Evolutionary conservation across 2,329 filamentous ascomycete genomes (phyloP).

Genomic region (Sclerotinia spermophila): DNA sequence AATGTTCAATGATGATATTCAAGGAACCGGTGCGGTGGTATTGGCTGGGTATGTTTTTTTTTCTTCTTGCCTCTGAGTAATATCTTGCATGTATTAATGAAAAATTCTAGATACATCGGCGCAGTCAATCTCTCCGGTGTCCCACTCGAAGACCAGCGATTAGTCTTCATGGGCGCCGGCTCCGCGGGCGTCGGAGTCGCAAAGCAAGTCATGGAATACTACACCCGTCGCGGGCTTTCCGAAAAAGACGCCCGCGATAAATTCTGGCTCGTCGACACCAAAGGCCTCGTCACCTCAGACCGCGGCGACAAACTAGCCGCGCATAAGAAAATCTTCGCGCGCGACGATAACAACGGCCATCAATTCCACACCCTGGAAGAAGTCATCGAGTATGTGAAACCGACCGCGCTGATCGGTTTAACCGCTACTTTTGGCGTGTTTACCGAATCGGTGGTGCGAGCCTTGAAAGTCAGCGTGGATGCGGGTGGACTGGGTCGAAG

Average conservation of each 20-base stretch:
- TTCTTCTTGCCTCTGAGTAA: neutral
- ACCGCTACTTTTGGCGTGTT: conserved; percentile 94
- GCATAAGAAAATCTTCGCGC: conserved; percentile 74
- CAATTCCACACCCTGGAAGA: conserved; percentile 80
- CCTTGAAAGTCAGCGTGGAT: conserved; percentile 62
- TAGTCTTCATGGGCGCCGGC: conserved; percentile 94
- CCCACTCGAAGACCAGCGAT: conserved; percentile 82
- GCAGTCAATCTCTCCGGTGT: conserved; percentile 82
- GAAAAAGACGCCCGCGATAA: conserved; percentile 84
- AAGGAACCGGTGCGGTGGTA: conserved; percentile 94
- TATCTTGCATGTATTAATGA: neutral
- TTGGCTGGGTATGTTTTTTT: conserved; percentile 64
- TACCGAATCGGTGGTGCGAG: conserved; percentile 77
- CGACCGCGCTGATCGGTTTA: conserved; percentile 89
- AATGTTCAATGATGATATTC: conserved; percentile 98
- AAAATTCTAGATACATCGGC: conserved; percentile 52
- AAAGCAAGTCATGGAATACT: conserved; percentile 96
- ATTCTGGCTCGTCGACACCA: conserved; percentile 97
- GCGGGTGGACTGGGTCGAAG: conserved; percentile 64
- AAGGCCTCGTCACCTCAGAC: conserved; percentile 89
- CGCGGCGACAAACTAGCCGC: conserved; percentile 91
- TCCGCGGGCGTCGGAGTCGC: conserved; percentile 96
- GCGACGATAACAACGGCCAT: conserved; percentile 60
- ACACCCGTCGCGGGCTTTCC: conserved; percentile 84
- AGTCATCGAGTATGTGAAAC: conserved; percentile 91